A percentile compares a stretch with the other conserved stretches of the same genome.
These are phyloP conservation scores for Claviceps capensis DNA, from an alignment of 2,329 filamentous ascomycete species.

Conservation along the genomic window DNA sequence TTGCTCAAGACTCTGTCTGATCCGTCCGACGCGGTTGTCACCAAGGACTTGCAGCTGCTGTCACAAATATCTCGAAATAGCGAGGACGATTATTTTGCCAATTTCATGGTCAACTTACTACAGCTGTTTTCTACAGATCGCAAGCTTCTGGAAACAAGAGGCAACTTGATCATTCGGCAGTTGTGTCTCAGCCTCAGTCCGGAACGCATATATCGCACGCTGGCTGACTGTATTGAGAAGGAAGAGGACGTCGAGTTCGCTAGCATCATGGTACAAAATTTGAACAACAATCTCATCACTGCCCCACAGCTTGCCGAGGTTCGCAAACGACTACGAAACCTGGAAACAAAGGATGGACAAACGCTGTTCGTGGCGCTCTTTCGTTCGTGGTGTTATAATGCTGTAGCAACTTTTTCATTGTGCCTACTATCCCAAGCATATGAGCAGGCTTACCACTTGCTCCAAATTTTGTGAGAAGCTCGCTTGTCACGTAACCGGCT, in stretches of 20 bases:
- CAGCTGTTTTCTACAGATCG: constrained; percentile 93
- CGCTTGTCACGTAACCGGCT: neutral
- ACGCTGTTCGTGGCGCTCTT: constrained; percentile 91
- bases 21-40: constrained; percentile 89
- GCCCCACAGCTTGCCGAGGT: constrained; percentile 87
- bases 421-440: constrained; percentile 94
- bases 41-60: constrained; percentile 79
- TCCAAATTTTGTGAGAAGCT: constrained; percentile 74
- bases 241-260: constrained; percentile 98
- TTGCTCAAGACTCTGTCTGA: constrained; percentile 93
- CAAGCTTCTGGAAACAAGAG: constrained; percentile 76
- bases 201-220: constrained; percentile 86
- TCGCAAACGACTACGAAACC: constrained; percentile 75
- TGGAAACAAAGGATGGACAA: constrained; percentile 91
- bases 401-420: constrained; percentile 91
- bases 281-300: constrained; percentile 98
- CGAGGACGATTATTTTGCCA: constrained; percentile 93
- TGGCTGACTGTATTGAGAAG: constrained; percentile 93
- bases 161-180: constrained; percentile 93
- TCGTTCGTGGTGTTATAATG: constrained; percentile 96
- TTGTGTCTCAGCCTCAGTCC: constrained; percentile 85
- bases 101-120: constrained; percentile 93
- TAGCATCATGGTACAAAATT: constrained; percentile 97
- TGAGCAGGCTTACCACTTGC: constrained; percentile 89
- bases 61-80: constrained; percentile 95